A percentile compares a stretch with the other conserved stretches of the same genome.
Conservation (phyloP, 1,284 basidiomycete species). For the Puccinia triticina region DNA sequence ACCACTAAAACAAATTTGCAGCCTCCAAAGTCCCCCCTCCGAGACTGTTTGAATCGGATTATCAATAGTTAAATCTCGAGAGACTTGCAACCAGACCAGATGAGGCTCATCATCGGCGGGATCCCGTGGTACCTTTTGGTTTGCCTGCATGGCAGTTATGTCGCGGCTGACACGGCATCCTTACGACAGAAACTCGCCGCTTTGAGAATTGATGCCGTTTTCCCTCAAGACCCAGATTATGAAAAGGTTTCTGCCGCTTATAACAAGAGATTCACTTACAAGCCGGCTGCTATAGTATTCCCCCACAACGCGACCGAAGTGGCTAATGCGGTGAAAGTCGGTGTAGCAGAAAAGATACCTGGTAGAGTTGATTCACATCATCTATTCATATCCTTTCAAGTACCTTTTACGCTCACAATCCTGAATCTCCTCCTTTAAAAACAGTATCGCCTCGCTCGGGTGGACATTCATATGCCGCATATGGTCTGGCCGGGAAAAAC, state of each 20-base stretch:
- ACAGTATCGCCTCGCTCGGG: conserved; percentile 42
- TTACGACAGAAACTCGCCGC: conserved; percentile 16
- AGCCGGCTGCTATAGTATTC: conserved; percentile 38
- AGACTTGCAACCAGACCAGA: neutral
- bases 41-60: no score
- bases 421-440: neutral
- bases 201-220: conserved; percentile 37
- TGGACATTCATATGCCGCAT: conserved; percentile 48
- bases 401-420: neutral
- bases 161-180: conserved; percentile 12
- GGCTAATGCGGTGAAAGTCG: conserved; percentile 10
- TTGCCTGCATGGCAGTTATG: neutral
- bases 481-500: conserved; percentile 18
- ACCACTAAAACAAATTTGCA: no score
- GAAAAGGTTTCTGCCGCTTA: conserved; percentile 20
- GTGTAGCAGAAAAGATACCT: conserved; percentile 30
- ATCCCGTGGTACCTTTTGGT: neutral
- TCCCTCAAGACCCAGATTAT: conserved; percentile 39
- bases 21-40: no score
- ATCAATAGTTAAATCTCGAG: no score
- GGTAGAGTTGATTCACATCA: conserved; percentile 6
- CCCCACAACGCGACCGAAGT: conserved; percentile 21
- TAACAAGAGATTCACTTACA: conserved; percentile 35
- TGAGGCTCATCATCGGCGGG: neutral
- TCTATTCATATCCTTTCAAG: neutral